Percentiles rank a stretch among this genome's conserved stretches.
phyloP scores from a whole-genome alignment of 2,329 filamentous ascomycete species.

The Drechslerella coelobrocha region DNA sequence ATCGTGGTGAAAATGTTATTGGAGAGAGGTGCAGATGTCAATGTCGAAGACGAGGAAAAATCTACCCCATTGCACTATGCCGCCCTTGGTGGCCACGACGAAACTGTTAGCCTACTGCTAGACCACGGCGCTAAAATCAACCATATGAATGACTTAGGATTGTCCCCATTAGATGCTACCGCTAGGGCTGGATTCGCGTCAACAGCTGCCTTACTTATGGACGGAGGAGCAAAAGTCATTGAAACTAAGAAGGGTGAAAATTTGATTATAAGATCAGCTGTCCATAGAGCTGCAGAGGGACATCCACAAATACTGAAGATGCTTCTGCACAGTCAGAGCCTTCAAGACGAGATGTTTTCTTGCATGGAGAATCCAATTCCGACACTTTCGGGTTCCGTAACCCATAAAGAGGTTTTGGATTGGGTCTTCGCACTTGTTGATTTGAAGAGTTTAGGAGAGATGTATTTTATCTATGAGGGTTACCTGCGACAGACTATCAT shows the following conservation, averaged over 20 bases:
- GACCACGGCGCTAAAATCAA: slow-evolving; percentile 9
- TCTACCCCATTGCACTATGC: slow-evolving; percentile 23
- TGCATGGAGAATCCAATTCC: too few relatives aligned
- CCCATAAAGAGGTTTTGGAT: too few relatives aligned
- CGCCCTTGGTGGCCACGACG: slow-evolving; percentile 14
- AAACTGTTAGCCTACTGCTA: slow-evolving; percentile 19
- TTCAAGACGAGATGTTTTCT: too few relatives aligned
- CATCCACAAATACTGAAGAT: too few relatives aligned
- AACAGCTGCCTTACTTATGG: background rate
- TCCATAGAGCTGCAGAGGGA: background rate
- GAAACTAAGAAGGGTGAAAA: background rate
- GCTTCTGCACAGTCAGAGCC: too few relatives aligned
- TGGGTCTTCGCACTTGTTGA: too few relatives aligned
- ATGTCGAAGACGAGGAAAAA: background rate
- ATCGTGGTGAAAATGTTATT: slow-evolving; percentile 19
- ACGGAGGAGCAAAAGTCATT: background rate
- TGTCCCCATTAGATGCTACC: background rate
- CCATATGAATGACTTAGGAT: background rate
- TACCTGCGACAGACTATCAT: background rate
- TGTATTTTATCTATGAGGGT: background rate
- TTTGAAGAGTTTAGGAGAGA: background rate
- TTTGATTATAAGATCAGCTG: background rate
- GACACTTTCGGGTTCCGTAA: too few relatives aligned
- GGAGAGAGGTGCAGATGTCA: slow-evolving; percentile 16
- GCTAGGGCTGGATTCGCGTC: background rate